Evolutionary conservation across 805 yeast genomes (phyloP).

Genomic region (Lipomyces chichibuensis): DNA sequence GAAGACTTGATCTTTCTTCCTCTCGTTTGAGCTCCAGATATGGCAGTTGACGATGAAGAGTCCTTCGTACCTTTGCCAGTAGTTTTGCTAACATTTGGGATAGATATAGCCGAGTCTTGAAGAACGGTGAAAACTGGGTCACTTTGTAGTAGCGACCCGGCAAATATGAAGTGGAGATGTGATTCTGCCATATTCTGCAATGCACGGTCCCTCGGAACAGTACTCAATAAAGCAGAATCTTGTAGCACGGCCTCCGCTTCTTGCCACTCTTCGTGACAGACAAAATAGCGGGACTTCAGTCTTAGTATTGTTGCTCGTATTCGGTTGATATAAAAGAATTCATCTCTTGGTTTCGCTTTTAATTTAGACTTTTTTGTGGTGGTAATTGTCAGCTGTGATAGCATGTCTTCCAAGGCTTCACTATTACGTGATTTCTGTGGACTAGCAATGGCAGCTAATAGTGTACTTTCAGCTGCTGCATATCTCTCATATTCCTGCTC

Average conservation of each 20-base stretch:
- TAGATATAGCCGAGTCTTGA: slow-evolving; percentile 55
- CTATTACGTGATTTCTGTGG: not conserved
- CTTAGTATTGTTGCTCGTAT: slow-evolving; percentile 9
- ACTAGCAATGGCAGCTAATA: not conserved
- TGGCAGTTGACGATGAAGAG: not conserved
- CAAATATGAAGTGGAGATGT: slow-evolving; percentile 29
- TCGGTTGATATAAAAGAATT: slow-evolving; percentile 6
- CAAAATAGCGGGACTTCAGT: not conserved
- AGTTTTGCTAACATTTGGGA: slow-evolving; percentile 44
- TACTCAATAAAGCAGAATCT: not conserved
- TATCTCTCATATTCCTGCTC: slow-evolving; percentile 11
- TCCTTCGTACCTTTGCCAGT: slow-evolving; percentile 3
- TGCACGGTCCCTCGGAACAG: slow-evolving; percentile 15
- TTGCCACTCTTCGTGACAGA: slow-evolving; percentile 10
- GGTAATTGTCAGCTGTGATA: slow-evolving; percentile 8
- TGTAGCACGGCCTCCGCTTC: slow-evolving; percentile 15
- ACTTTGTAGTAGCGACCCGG: slow-evolving; percentile 32
- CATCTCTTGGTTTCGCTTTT: not conserved
- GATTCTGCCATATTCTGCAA: slow-evolving; percentile 30
- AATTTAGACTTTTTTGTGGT: not conserved
- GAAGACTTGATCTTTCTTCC: not conserved
- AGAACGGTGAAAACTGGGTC: slow-evolving; percentile 57
- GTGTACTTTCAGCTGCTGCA: slow-evolving; percentile 5
- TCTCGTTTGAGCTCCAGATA: slow-evolving; percentile 7
- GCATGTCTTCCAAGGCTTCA: slow-evolving; percentile 8